A percentile compares a stretch with the other conserved stretches of the same genome.
phyloP scores from a whole-genome alignment of 1,139 yeast species.

The Suhomyces choctaworum region DNA sequence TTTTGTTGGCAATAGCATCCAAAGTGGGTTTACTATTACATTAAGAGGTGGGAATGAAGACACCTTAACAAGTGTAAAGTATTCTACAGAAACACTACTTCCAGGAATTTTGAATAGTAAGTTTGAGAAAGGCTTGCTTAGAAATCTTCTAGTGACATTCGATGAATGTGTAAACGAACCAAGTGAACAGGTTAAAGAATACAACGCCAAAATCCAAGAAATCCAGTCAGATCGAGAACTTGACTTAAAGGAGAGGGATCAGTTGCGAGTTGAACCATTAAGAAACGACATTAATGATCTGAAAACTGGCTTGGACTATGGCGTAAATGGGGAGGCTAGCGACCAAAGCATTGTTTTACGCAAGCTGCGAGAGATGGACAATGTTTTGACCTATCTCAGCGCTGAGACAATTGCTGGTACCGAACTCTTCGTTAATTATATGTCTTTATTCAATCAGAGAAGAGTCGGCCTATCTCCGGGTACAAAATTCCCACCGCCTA shows the following conservation, averaged over 20 bases:
- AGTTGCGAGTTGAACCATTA: neutral
- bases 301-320: neutral
- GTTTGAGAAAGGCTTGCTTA: slow-evolving; percentile 77
- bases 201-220: slow-evolving; percentile 10
- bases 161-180: slow-evolving; percentile 4
- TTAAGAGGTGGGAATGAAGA: slow-evolving; percentile 74
- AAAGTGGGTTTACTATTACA: slow-evolving; percentile 78
- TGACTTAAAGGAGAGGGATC: neutral
- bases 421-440: slow-evolving; percentile 35
- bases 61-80: slow-evolving; percentile 64
- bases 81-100: slow-evolving; percentile 76
- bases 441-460: slow-evolving; percentile 51
- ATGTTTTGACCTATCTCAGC: slow-evolving; percentile 1
- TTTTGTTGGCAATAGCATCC: slow-evolving; percentile 73
- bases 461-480: slow-evolving; percentile 75
- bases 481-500: slow-evolving; percentile 67
- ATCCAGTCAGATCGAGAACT: slow-evolving; percentile 8
- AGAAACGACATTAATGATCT: neutral
- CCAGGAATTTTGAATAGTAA: slow-evolving; percentile 75
- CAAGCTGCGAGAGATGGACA: neutral
- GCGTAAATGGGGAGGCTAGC: neutral
- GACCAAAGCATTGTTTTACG: neutral
- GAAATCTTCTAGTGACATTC: slow-evolving; percentile 51
- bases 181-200: slow-evolving; percentile 11
- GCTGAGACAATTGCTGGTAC: slow-evolving; percentile 5